Base-by-base conservation (phyloP, 768 basidiomycete genomes). In the Cystobasidium tubakii region DNA sequence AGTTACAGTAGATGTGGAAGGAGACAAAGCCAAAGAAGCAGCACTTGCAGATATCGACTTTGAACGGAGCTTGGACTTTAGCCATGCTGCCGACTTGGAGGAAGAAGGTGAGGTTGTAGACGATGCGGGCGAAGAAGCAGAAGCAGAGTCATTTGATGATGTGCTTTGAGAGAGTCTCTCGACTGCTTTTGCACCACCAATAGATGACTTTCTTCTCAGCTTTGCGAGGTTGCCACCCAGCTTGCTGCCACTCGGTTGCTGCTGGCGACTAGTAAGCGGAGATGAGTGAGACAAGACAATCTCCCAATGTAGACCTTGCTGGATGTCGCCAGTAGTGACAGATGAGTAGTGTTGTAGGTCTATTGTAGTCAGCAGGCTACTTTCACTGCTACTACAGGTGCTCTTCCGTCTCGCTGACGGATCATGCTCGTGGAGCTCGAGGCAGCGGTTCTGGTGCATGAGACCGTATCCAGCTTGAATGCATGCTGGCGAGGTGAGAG, bases 221-320 rank as follows among this genome's bases (percentile, higher is more conserved):
- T 44, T 50, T 67, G 42, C 66, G 23, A 42, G 39, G 23, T 50
- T 44, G 34, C 66, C 53, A 15, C 33, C 13, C 1, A 60, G 9
- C 23, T 60, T 60, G 33, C 29, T 60, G 15, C 7, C 29, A 31
- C 27, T 34, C n/a, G n/a, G 23, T 27, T 60, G 6, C 12, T 2
- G 6, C 23, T 19, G 15, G 29, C n/a, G n/a, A n/a, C n/a, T 21
- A 31, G 23, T 12, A 39, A 62, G 57, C 39, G 39, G 39, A 39
- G 39, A 39, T 39, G 57, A 13, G 57, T 13, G n/a, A 62, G 55
- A 36, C 21, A 60, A 31, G 34, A 46, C 33, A 44, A 71, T 55
- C 39, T 71, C 69, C 69, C 69, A 71, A 2, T 33, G 53, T 1
- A 60, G 55, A 17, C 69, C 69, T 44, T 71, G 69, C 55, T 71